A percentile compares a stretch with the other conserved stretches of the same genome.
These are phyloP conservation scores for Stachybotrys chartarum DNA, from an alignment of 2,329 filamentous ascomycete genomes.

Conservation along the genomic window DNA sequence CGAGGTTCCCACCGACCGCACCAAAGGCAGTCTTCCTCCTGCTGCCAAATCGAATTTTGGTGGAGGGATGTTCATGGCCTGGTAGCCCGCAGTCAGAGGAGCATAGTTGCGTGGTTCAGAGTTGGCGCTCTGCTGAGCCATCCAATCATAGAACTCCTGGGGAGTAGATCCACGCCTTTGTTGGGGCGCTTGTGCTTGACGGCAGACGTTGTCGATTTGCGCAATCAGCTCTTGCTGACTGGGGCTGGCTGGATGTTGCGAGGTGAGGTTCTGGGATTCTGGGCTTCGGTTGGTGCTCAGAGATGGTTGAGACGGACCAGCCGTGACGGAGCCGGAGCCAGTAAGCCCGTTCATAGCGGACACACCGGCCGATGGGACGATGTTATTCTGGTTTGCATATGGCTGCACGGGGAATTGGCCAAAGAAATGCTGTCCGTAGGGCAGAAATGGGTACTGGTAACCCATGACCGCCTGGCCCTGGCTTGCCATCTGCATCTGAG, in stretches of 20 bases:
- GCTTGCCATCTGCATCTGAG: neutral
- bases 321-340: neutral
- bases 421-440: neutral
- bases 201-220: neutral
- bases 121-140: constrained; percentile 5
- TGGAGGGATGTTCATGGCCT: constrained; percentile 20
- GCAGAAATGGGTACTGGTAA: neutral
- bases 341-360: neutral
- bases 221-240: neutral
- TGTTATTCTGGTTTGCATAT: neutral
- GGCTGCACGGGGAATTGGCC: neutral
- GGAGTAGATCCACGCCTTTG: neutral
- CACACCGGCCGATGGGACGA: neutral
- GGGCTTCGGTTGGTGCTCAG: neutral
- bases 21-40: neutral
- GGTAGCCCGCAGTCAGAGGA: constrained; percentile 22
- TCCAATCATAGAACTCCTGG: neutral
- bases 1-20: constrained; percentile 6
- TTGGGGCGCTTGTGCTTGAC: neutral
- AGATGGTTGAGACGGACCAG: neutral
- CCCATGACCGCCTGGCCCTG: neutral
- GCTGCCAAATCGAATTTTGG: constrained; percentile 25
- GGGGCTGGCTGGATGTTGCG: neutral
- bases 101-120: constrained; percentile 36
- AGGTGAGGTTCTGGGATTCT: neutral